Percentiles rank a stretch among this genome's conserved stretches.
These are phyloP conservation scores for Periconia sp. DNA, from an alignment of 2,329 filamentous ascomycete species.

Conservation along the genomic window DNA sequence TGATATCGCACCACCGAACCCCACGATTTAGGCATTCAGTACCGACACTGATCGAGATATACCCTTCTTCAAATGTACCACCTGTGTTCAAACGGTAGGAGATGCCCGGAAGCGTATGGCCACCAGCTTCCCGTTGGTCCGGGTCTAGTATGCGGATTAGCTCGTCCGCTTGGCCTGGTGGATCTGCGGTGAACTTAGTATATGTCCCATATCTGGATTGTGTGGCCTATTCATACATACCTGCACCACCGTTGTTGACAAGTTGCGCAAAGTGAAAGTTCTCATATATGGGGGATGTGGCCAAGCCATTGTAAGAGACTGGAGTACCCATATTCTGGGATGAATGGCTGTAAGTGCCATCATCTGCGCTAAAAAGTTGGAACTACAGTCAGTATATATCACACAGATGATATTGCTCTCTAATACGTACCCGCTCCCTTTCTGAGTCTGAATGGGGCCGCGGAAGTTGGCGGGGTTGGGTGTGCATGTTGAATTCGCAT, in stretches of 20 bases:
- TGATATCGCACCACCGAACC: slow-evolving; percentile 30
- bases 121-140: neutral
- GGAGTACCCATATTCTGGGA: neutral
- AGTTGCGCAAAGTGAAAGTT: slow-evolving; percentile 18
- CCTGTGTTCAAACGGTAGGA: slow-evolving; percentile 3
- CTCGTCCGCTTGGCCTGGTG: slow-evolving; percentile 14
- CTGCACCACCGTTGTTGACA: slow-evolving; percentile 3
- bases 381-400: no score
- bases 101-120: neutral
- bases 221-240: no score
- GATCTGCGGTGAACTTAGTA: no score
- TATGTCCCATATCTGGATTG: no score
- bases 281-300: slow-evolving; percentile 4
- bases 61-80: neutral
- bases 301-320: slow-evolving; percentile 1
- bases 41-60: slow-evolving; percentile 2
- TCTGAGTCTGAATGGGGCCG: slow-evolving; percentile 9
- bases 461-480: slow-evolving; percentile 7
- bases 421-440: slow-evolving; percentile 4
- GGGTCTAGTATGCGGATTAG: slow-evolving; percentile 11
- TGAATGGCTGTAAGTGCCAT: slow-evolving; percentile 7
- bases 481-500: neutral
- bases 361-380: no score
- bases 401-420: no score
- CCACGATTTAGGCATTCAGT: slow-evolving; percentile 6